Evolutionary conservation across 768 basidiomycete species (phyloP).

Genomic region (Podaxis carcinomalis): DNA sequence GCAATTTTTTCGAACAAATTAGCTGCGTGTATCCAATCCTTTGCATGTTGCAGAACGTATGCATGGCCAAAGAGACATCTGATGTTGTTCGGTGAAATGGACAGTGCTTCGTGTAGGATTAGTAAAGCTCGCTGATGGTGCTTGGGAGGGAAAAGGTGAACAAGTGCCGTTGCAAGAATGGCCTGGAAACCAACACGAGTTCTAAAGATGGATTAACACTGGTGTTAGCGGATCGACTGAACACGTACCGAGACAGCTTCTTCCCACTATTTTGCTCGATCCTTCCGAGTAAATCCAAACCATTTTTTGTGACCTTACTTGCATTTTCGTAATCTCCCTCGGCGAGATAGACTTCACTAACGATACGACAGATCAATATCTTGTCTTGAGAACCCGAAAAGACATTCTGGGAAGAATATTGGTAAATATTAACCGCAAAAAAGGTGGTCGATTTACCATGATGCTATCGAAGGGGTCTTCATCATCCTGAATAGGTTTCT

Average conservation of each 20-base stretch:
- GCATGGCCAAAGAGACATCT: slow-evolving; percentile 71
- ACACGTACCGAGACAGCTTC: slow-evolving; percentile 44
- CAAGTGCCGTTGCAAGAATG: slow-evolving; percentile 68
- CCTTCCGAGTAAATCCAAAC: slow-evolving; percentile 50
- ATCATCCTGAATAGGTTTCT: slow-evolving; percentile 16
- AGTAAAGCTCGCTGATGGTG: slow-evolving; percentile 77
- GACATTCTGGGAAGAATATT: slow-evolving; percentile 41
- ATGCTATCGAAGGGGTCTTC: slow-evolving; percentile 56
- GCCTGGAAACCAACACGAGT: slow-evolving; percentile 65
- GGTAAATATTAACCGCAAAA: background rate
- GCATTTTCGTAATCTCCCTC: slow-evolving; percentile 75
- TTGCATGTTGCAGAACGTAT: slow-evolving; percentile 60
- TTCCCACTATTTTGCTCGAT: slow-evolving; percentile 58
- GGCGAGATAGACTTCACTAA: slow-evolving; percentile 58
- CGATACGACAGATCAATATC: slow-evolving; percentile 62
- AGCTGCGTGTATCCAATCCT: slow-evolving; percentile 67
- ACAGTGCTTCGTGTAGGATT: slow-evolving; percentile 70
- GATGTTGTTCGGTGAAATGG: slow-evolving; percentile 55
- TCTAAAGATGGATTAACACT: slow-evolving; percentile 31
- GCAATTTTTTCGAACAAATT: slow-evolving; percentile 57
- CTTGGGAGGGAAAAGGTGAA: slow-evolving; percentile 85
- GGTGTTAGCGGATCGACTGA: background rate
- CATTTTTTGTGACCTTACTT: slow-evolving; percentile 67
- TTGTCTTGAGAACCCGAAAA: slow-evolving; percentile 48
- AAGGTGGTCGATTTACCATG: slow-evolving; percentile 39